Base-by-base conservation (phyloP, 257 asterid genomes). In the Fraxinus pennsylvanica region DNA sequence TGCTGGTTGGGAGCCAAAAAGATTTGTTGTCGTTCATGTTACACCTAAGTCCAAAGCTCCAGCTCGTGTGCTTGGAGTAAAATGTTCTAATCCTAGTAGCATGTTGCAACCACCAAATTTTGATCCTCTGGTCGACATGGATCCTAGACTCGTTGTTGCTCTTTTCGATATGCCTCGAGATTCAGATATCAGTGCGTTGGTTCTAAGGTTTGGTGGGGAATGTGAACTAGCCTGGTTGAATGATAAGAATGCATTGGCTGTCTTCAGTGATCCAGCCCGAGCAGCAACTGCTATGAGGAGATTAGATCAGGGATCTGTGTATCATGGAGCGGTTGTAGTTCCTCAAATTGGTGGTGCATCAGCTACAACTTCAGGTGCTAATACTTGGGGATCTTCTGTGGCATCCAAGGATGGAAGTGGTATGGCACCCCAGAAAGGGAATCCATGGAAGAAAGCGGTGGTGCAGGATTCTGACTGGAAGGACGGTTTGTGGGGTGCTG, bases 1-100 rank as follows among this genome's bases (percentile, higher is more conserved):
- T 43, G 98, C 96, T 77, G 98, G 99, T 33, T 93, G 98, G 98
- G 99, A 96, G 89, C 99, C 99, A n/a, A 96, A 93, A 82, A 84
- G 97, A 73, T 96, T 96, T 41, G 78, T 96, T 22, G 87, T 88
- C 38, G 85, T 91, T 69, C 97, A 92, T 65, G 98, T 89, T 47
- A 93, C 97, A 1, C 91, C 92, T 27, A 93, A 92, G 83, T 96
- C 98, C 12, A 96, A 91, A 83, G 83, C 96, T 22, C 99, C 98
- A 13, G 86, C 88, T 25, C 98, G 99, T 39, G 81, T 96, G 30
- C 96, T 96, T 32, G 97, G 98, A 30, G 39, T 82, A 15, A 93
- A 93, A 84, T 82, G 87, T 35, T 76, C 83, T 69, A 81, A 67
- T 22, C 83, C 91, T 5, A 68, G 90, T 81, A 85, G 68, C 88